These are phyloP conservation scores for Kwoniella shandongensis DNA, from an alignment of 768 basidiomycete genomes.

Conservation along the genomic window DNA sequence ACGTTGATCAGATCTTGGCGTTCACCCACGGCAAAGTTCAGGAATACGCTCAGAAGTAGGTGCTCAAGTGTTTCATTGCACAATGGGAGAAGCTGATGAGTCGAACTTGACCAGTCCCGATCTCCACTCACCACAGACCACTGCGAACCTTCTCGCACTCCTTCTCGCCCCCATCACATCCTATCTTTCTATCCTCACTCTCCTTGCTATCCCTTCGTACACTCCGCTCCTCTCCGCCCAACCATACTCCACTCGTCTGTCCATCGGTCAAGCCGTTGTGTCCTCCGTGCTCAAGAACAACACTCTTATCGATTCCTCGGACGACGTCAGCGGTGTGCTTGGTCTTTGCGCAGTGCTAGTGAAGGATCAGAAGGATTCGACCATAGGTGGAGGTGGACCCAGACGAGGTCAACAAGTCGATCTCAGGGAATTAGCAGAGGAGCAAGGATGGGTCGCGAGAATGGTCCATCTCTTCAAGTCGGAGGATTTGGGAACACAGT, in stretches of 20 bases:
- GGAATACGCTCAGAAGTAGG: slow-evolving; percentile 77
- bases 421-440: slow-evolving; percentile 90
- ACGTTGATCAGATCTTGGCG: slow-evolving; percentile 90
- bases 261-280: slow-evolving; percentile 91
- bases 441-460: slow-evolving; percentile 97
- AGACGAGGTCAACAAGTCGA: slow-evolving; percentile 59
- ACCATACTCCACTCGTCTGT: slow-evolving; percentile 82
- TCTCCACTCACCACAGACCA: slow-evolving; percentile 81
- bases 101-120: slow-evolving; percentile 66
- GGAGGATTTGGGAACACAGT: slow-evolving; percentile 82
- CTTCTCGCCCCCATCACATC: slow-evolving; percentile 93
- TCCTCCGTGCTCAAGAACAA: slow-evolving; percentile 95
- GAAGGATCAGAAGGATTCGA: slow-evolving; percentile 63
- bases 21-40: slow-evolving; percentile 84
- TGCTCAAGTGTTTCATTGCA: slow-evolving; percentile 4
- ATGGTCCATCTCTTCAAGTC: slow-evolving; percentile 95
- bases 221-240: slow-evolving; percentile 77
- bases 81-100: slow-evolving; percentile 5
- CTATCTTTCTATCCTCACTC: slow-evolving; percentile 91
- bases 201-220: slow-evolving; percentile 93
- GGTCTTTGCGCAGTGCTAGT: slow-evolving; percentile 91
- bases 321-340: slow-evolving; percentile 90
- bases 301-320: slow-evolving; percentile 86
- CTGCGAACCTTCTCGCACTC: slow-evolving; percentile 82
- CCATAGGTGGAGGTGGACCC: slow-evolving; percentile 60